Percentiles rank a stretch among this genome's conserved stretches.
Evolutionary conservation across 352 stramenopile genomes (phyloP).

Genomic region (Phytophthora melonis): DNA sequence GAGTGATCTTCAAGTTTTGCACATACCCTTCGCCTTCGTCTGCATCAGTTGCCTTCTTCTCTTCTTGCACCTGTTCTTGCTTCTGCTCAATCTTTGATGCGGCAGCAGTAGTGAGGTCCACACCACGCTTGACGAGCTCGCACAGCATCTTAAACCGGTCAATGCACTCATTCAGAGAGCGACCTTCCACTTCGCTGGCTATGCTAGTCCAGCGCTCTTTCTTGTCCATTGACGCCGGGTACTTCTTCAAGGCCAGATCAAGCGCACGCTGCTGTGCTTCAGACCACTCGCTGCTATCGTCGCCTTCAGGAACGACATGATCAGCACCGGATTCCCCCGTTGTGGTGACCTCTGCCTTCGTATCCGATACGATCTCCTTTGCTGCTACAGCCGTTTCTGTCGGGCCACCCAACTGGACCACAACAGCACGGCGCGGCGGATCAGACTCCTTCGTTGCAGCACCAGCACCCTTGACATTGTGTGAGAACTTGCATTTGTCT

Average conservation of each 20-base stretch:
- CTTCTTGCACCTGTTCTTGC: slow-evolving; percentile 22
- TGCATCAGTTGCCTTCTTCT: slow-evolving; percentile 23
- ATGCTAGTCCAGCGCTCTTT: slow-evolving; percentile 76
- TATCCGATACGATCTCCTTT: not conserved
- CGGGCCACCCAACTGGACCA: slow-evolving; percentile 29
- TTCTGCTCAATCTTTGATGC: slow-evolving; percentile 19
- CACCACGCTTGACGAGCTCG: slow-evolving; percentile 50
- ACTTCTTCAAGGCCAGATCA: slow-evolving; percentile 76
- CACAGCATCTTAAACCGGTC: slow-evolving; percentile 80
- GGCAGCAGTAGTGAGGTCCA: slow-evolving; percentile 22
- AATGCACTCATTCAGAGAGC: slow-evolving; percentile 85
- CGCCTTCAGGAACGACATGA: not conserved
- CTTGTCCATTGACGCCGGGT: slow-evolving; percentile 78
- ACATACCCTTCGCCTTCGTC: slow-evolving; percentile 24
- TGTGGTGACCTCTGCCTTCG: not conserved
- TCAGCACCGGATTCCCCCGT: slow-evolving; percentile 1
- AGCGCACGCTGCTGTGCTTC: slow-evolving; percentile 69
- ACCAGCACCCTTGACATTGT: slow-evolving; percentile 36
- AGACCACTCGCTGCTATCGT: slow-evolving; percentile 60
- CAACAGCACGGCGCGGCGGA: slow-evolving; percentile 11
- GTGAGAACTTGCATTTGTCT: slow-evolving; percentile 74
- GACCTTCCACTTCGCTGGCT: slow-evolving; percentile 66
- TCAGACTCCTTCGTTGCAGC: not conserved
- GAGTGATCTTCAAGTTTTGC: slow-evolving; percentile 62
- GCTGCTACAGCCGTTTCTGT: not conserved